Percentiles rank a stretch among this genome's conserved stretches.
Evolutionary conservation across 2,329 filamentous ascomycete species (phyloP).

Genomic region (Venturia effusa): DNA sequence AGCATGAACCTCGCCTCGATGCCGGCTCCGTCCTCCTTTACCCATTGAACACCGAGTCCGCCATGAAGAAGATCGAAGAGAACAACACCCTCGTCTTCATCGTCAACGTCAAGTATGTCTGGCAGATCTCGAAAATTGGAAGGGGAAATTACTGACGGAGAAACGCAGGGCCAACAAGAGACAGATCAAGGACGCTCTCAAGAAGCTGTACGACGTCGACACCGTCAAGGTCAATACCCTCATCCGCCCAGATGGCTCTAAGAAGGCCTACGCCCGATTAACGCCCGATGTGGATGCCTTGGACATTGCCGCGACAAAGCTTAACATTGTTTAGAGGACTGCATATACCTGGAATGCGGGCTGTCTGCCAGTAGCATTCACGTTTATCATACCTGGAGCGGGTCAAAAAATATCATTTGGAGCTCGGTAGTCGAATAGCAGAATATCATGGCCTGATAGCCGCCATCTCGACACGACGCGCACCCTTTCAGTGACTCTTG

Average conservation of each 20-base stretch:
- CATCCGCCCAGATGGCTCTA: slow-evolving; percentile 90
- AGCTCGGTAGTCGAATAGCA: not conserved
- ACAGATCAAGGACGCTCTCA: slow-evolving; percentile 95
- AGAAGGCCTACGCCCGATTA: slow-evolving; percentile 97
- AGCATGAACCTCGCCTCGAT: slow-evolving; percentile 82
- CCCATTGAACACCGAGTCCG: slow-evolving; percentile 98
- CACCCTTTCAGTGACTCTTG: too few relatives aligned
- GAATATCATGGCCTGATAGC: not conserved
- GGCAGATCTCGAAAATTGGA: not conserved
- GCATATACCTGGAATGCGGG: not conserved
- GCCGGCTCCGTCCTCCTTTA: slow-evolving; percentile 96
- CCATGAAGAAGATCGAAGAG: slow-evolving; percentile 99
- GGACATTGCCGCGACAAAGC: slow-evolving; percentile 98
- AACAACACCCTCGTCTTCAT: slow-evolving; percentile 99
- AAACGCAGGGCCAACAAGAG: slow-evolving; percentile 71
- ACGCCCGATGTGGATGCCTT: slow-evolving; percentile 96
- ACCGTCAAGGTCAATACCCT: slow-evolving; percentile 99
- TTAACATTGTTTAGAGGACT: slow-evolving; percentile 75
- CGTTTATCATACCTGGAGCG: slow-evolving; percentile 4
- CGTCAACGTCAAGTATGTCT: slow-evolving; percentile 55
- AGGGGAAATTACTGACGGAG: slow-evolving; percentile 39
- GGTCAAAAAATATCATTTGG: not conserved
- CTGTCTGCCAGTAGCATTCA: slow-evolving; percentile 4
- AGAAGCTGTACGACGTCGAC: slow-evolving; percentile 99
- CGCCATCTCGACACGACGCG: not conserved